Evolutionary conservation across 2,329 filamentous ascomycete genomes (phyloP).

Genomic region (Beauveria scarabaeidicola): DNA sequence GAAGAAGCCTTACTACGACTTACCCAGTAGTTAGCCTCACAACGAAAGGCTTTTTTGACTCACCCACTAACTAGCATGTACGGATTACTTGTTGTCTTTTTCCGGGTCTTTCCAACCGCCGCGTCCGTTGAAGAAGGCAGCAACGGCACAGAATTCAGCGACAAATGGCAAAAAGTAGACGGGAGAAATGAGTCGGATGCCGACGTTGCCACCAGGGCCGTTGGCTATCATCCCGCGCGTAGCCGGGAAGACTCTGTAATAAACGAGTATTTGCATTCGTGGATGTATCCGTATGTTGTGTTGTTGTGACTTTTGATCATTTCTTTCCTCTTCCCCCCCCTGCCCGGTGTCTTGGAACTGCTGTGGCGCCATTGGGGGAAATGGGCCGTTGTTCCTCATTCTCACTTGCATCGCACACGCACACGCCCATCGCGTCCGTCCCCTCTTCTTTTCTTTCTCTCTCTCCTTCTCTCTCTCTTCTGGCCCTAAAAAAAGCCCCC

Average conservation of each 20-base stretch:
- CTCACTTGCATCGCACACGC: constrained; percentile 3
- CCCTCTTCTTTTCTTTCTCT: no score
- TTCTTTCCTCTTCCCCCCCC: constrained; percentile 1
- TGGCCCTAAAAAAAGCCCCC: not conserved
- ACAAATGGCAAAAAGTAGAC: not conserved
- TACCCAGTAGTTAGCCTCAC: not conserved
- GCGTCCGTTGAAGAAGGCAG: constrained; percentile 8
- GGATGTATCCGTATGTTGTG: not conserved
- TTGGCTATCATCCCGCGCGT: not conserved
- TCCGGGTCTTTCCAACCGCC: not conserved
- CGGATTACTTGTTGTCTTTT: not conserved
- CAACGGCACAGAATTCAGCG: not conserved
- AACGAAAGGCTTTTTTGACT: constrained; percentile 3
- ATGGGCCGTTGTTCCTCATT: constrained; percentile 5
- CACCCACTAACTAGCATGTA: not conserved
- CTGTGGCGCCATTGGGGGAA: not conserved
- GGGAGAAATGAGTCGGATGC: not conserved
- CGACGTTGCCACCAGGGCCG: not conserved
- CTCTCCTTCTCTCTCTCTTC: not conserved
- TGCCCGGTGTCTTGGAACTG: constrained; percentile 1
- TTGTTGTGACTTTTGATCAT: constrained; percentile 3
- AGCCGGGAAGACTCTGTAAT: not conserved
- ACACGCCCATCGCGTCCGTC: no score
- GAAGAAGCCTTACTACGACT: not conserved
- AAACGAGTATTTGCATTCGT: not conserved